phyloP scores from a whole-genome alignment of 202 grass and related monocot genomes.

The Zoysia matrella region DNA sequence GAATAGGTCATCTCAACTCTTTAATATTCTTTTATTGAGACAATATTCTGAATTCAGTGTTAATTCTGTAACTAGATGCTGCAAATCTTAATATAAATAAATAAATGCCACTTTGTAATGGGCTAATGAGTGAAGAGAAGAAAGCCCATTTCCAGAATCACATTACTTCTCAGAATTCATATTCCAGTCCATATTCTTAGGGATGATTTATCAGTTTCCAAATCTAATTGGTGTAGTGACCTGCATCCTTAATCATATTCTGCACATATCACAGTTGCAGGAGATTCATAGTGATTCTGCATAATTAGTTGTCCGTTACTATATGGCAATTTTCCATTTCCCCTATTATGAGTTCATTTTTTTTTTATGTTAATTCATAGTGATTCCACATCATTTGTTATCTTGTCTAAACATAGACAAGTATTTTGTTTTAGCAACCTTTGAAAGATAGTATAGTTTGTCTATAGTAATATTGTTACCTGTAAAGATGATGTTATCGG shows the following conservation, averaged over 20 bases:
- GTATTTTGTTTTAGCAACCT: background rate
- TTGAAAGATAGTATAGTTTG: background rate
- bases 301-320: background rate
- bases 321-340: background rate
- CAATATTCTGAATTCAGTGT: background rate
- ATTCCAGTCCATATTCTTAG: background rate
- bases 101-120: background rate
- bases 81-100: too few relatives aligned
- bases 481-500: background rate
- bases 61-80: background rate
- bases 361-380: background rate
- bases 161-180: background rate
- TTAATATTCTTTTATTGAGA: conserved; percentile 15
- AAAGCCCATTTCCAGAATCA: background rate
- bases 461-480: background rate
- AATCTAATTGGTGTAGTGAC: background rate
- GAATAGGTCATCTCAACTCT: background rate
- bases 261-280: background rate
- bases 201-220: conserved; percentile 4
- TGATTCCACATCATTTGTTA: conserved; percentile 2
- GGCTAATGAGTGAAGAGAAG: background rate
- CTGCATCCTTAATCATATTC: background rate
- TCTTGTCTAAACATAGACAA: background rate
- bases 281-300: background rate
- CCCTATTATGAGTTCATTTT: background rate